Percentiles rank a stretch among this genome's conserved stretches.
Conservation (phyloP, 140 eudicot genomes). For the Artemisia princeps region DNA sequence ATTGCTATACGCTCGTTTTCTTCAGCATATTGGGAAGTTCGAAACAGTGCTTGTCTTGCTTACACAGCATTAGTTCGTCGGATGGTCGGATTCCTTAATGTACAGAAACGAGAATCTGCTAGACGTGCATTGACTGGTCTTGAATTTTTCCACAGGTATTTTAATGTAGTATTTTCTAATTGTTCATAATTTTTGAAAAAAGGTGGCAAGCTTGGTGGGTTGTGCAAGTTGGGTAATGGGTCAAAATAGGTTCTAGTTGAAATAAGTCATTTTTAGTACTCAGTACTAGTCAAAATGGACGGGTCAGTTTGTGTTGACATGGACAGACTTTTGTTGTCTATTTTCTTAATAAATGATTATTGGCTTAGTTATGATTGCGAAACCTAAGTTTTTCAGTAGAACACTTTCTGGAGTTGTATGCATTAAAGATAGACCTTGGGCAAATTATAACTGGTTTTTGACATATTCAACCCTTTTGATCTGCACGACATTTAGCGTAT, state of each 20-base stretch:
- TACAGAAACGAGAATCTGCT: constrained; percentile 77
- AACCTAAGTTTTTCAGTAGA: neutral
- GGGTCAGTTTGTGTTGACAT: neutral
- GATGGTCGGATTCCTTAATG: constrained; percentile 81
- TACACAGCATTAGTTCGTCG: constrained; percentile 89
- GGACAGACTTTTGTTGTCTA: no score
- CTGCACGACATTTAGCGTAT: no score
- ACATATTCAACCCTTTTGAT: neutral
- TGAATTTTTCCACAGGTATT: constrained; percentile 80
- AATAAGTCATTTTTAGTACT: neutral
- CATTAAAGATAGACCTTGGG: neutral
- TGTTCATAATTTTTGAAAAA: neutral
- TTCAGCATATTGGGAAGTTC: constrained; percentile 85
- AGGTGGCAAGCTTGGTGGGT: neutral
- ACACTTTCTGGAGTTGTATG: constrained; percentile 5
- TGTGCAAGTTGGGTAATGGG: neutral
- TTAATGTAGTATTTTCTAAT: neutral
- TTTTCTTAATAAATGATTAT: neutral
- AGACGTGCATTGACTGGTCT: constrained; percentile 83
- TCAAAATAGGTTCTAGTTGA: neutral
- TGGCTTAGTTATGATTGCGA: neutral
- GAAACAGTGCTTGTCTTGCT: constrained; percentile 82
- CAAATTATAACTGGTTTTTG: neutral
- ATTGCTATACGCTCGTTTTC: constrained; percentile 73
- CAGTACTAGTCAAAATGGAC: no score